Evolutionary conservation across 192 early-diverging fungal genomes (phyloP).

Genomic region (Jimgerdemannia lactiflua): DNA sequence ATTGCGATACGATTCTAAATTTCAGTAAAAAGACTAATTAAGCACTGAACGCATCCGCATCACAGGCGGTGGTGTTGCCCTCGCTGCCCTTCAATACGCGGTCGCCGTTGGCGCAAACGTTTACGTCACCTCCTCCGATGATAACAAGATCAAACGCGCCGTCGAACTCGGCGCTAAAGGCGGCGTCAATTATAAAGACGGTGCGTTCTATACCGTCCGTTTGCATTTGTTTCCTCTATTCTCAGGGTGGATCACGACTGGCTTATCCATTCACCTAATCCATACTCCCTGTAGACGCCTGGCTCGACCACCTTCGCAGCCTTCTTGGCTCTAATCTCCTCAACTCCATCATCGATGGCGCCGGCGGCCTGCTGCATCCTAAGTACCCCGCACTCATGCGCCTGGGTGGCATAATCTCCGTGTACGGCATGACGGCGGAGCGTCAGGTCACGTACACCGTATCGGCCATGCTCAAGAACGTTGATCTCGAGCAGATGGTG

Average conservation of each 20-base stretch:
- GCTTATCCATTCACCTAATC: no score
- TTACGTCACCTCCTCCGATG: conserved; percentile 64
- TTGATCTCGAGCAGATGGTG: conserved; percentile 57
- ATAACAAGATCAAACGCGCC: conserved; percentile 60
- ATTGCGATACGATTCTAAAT: not conserved
- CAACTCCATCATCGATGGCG: conserved; percentile 64
- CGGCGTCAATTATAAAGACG: conserved; percentile 66
- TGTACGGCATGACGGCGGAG: conserved; percentile 59
- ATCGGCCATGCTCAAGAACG: conserved; percentile 52
- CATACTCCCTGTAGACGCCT: conserved; percentile 31
- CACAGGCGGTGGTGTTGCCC: conserved; percentile 61
- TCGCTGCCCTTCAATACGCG: conserved; percentile 63
- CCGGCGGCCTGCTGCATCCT: conserved; percentile 47
- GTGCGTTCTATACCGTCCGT: conserved; percentile 22
- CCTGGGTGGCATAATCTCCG: conserved; percentile 50
- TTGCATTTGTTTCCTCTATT: no score
- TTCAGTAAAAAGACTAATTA: no score
- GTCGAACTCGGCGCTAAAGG: conserved; percentile 61
- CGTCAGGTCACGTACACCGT: conserved; percentile 41
- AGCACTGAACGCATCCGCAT: not conserved
- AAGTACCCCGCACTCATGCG: conserved; percentile 41
- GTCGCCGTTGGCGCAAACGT: conserved; percentile 67
- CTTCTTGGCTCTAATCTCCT: conserved; percentile 31
- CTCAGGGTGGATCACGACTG: no score
- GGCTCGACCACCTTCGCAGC: conserved; percentile 40